phyloP scores from a whole-genome alignment of 2,329 filamentous ascomycete genomes.

The Colletotrichum magnum region DNA sequence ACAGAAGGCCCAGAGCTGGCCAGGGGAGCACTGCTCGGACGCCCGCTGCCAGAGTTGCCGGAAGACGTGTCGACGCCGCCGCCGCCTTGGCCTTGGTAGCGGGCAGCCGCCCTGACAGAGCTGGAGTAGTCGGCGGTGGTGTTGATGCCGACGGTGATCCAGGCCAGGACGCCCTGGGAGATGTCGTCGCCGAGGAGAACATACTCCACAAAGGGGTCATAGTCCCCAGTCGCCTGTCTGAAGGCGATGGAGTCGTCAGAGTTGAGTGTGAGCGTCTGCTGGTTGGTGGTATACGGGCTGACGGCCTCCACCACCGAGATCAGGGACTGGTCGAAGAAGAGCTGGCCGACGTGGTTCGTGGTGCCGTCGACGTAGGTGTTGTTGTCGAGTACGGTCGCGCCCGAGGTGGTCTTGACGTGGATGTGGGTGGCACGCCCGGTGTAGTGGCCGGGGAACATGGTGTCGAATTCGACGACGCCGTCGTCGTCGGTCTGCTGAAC shows the following conservation, averaged over 20 bases:
- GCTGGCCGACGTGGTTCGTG: slow-evolving; percentile 49
- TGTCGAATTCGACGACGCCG: slow-evolving; percentile 54
- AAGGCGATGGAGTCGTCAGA: slow-evolving; percentile 57
- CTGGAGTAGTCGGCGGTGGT: slow-evolving; percentile 41
- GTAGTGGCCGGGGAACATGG: slow-evolving; percentile 62
- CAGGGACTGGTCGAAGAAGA: slow-evolving; percentile 38
- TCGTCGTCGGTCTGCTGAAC: slow-evolving; percentile 43
- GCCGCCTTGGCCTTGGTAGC: slow-evolving; percentile 34
- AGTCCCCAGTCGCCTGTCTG: slow-evolving; percentile 62
- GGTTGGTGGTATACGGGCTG: slow-evolving; percentile 63
- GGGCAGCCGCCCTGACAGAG: slow-evolving; percentile 30
- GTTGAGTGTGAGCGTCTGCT: slow-evolving; percentile 64
- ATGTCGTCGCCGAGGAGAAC: slow-evolving; percentile 68
- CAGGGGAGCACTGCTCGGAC: neutral
- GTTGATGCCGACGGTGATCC: slow-evolving; percentile 68
- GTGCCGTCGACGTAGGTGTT: slow-evolving; percentile 49
- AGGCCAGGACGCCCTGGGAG: slow-evolving; percentile 66
- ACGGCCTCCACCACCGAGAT: slow-evolving; percentile 59
- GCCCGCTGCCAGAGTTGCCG: slow-evolving; percentile 15
- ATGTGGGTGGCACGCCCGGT: slow-evolving; percentile 62
- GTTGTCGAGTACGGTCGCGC: slow-evolving; percentile 51
- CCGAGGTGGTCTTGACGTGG: slow-evolving; percentile 58
- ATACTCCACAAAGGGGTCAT: slow-evolving; percentile 70
- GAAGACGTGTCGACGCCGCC: slow-evolving; percentile 33
- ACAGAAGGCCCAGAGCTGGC: too few relatives aligned